Evolutionary conservation across 2,329 filamentous ascomycete species (phyloP), one percentile per base, ranked within the genome.

Genomic region (Kalmusia sp.): DNA sequence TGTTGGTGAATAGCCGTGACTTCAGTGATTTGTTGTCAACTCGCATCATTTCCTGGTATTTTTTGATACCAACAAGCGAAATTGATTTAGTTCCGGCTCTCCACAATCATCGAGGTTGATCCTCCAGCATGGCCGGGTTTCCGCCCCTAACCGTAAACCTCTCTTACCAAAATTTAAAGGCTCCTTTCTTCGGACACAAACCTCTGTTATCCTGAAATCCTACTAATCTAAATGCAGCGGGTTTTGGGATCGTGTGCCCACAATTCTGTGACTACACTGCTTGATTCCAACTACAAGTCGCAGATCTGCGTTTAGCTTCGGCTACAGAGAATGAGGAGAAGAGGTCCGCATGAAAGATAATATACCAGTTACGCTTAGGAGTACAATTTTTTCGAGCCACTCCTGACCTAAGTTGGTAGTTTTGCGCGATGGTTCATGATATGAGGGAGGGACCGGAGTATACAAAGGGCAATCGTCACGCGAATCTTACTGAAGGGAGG

Each of bases 311-410:
- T 7, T 33, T 33, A 44, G 31, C 34, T 3, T 24, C 14, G 33
- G 54, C 40, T 44, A 58, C 58, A 52, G 58, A 57, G 12, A 60
- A 57, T 57, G 57, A 58, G 58, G 55, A 52, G 55, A 30, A 47
- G 34, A 17, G 31, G 39, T 40, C 30, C 21, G 19, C 11, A 14
- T 21, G n/a, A 34, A 38, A 22, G 17, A 7, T 27, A 34, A 6
- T 3, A 25, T 43, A n/a, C n/a, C 25, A 40, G 38, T 8, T 14
- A 6, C 24, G 44, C 6, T 11, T 25, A 21, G 21, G 11, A 4
- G 22, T 24, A 22, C 15, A 14, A 14, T 22, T 11, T 9, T 17
- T 21, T 39, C 22, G 27, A 34, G 3, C 19, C 3, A 22, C 4
- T 8, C 8, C 15, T 27, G 31, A 24, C n/a, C n/a, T 21, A 15